A percentile compares a stretch with the other conserved stretches of the same genome.
Evolutionary conservation across 106 monocot species (phyloP).

Genomic region (Phalaenopsis aphrodite): DNA sequence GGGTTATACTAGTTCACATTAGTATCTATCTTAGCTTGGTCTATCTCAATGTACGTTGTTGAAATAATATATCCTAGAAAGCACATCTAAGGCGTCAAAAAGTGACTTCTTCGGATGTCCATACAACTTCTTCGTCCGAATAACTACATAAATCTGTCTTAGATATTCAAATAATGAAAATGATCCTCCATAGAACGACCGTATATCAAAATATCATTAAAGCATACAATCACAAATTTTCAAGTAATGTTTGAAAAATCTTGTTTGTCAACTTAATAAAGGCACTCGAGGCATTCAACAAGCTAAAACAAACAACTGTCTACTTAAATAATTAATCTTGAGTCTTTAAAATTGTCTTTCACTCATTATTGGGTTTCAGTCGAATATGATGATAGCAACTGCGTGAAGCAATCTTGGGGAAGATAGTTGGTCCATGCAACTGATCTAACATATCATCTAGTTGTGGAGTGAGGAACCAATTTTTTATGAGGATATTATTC

Average conservation of each 20-base stretch:
- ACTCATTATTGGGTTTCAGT: neutral
- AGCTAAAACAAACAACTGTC: neutral
- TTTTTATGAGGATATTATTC: neutral
- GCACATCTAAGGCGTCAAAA: too few relatives aligned
- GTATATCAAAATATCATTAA: neutral
- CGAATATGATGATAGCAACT: neutral
- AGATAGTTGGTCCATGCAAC: neutral
- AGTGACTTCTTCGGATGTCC: too few relatives aligned
- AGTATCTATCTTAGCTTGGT: too few relatives aligned
- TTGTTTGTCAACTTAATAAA: neutral
- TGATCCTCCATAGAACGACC: too few relatives aligned
- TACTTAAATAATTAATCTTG: neutral
- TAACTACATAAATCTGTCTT: too few relatives aligned
- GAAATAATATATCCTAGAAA: too few relatives aligned
- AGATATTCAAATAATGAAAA: too few relatives aligned
- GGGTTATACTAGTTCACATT: too few relatives aligned
- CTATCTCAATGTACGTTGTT: too few relatives aligned
- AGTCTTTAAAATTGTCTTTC: neutral
- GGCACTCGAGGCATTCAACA: neutral
- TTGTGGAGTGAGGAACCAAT: neutral
- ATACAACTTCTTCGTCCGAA: too few relatives aligned
- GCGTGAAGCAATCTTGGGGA: neutral
- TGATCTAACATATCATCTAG: neutral
- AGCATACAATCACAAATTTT: neutral
- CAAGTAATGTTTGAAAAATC: neutral